A percentile compares a stretch with the other conserved stretches of the same genome.
Conservation (phyloP, 768 basidiomycete genomes). For the Lactifluus subvellereus region DNA sequence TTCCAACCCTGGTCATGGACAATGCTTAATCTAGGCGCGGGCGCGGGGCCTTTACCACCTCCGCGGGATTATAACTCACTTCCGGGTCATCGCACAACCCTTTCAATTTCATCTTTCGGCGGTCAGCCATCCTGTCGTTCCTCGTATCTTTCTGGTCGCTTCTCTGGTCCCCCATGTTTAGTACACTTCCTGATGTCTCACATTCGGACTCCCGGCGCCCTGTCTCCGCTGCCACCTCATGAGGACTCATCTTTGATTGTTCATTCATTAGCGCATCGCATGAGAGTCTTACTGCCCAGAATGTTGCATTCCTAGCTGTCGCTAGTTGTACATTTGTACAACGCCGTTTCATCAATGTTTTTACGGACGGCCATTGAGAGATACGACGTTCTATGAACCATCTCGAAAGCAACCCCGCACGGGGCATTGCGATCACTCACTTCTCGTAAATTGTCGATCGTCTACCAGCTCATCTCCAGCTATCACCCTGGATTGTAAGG, state of each 20-base stretch:
- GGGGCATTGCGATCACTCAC: not conserved
- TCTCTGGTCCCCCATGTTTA: not conserved
- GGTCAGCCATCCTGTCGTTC: not conserved
- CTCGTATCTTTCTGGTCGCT: not conserved
- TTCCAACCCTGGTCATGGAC: not conserved
- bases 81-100: not conserved
- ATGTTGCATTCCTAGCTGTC: not conserved
- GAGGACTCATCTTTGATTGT: not conserved
- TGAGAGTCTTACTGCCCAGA: not conserved
- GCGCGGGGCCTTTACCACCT: not conserved
- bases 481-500: slow-evolving; percentile 5
- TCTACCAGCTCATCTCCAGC: not conserved
- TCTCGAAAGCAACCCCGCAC: not conserved
- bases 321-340: slow-evolving; percentile 6
- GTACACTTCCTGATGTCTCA: not conserved
- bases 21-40: not conserved
- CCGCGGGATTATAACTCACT: slow-evolving; percentile 5
- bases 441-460: slow-evolving; percentile 18
- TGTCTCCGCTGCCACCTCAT: slow-evolving; percentile 5
- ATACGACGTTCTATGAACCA: not conserved
- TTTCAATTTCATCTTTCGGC: not conserved
- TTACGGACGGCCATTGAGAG: not conserved
- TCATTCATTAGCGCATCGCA: not conserved
- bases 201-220: not conserved
- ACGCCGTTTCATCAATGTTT: slow-evolving; percentile 20